Base-by-base conservation (phyloP, 169 alveolate genomes). In the Cryptosporidium meleagridis region DNA sequence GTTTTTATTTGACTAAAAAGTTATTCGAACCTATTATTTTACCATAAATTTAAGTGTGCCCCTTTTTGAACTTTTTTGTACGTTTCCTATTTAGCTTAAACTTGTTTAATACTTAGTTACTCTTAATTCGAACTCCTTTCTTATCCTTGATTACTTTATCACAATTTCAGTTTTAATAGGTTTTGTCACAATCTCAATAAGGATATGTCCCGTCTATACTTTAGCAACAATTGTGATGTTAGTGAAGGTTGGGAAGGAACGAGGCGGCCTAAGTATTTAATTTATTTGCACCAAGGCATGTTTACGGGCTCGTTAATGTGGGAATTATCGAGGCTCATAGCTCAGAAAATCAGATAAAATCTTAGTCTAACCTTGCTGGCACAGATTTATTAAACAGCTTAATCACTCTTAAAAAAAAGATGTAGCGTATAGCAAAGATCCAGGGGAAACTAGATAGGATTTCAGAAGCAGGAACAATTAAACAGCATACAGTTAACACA, bases 141-240 rank as follows among this genome's bases (percentile, higher is more conserved):
- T 55, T 55, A n/a, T 21, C 67, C 67, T 55, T 55, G 37, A 55
- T 55, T 55, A 37, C 67, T 55, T 55, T 21, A 26, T 55, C 35
- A 10, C 67, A 26, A 55, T 55, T 55, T 14, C 67, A 55, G 37
- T 10, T 55, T 9, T 55, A 55, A 55, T 55, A 12, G 35, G 23
- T 37, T 26, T 26, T 9, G 67, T 55, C 67, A 55, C 67, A 55
- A 23, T 55, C 67, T 55, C 29, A 55, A 55, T 16, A 23, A 55
- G 21, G 5, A 55, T 55, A 55, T 55, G 67, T 55, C 67, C 67
- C 35, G 67, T 55, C 67, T 55, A 55, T 26, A 55, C 16, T 55
- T 55, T 21, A 37, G 67, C 37, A 55, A 55, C 3, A 21, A n/a
- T 9, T 26, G 37, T 55, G 67, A 26, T 48, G 23, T 55, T 9